A percentile compares a stretch with the other conserved stretches of the same genome.
These are phyloP conservation scores for Termitomyces sp. DNA, from an alignment of 768 basidiomycete genomes.

Conservation along the genomic window DNA sequence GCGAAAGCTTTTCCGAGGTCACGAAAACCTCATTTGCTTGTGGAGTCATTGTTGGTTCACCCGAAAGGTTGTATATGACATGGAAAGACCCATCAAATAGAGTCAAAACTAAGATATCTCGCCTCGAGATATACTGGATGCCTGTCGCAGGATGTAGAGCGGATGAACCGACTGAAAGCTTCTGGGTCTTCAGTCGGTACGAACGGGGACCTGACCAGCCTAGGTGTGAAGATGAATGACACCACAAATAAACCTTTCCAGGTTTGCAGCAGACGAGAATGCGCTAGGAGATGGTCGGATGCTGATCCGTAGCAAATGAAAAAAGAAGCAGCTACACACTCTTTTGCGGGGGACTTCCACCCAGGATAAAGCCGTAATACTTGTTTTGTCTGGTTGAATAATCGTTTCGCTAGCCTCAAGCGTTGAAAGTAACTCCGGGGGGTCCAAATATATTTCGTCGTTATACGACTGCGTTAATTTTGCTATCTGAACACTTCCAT, in stretches of 20 bases:
- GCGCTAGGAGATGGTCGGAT: constrained; percentile 27
- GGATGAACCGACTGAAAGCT: constrained; percentile 52
- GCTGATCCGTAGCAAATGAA: neutral
- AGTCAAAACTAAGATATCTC: constrained; percentile 51
- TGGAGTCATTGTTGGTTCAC: constrained; percentile 36
- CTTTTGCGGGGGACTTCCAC: constrained; percentile 29
- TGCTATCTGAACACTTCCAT: constrained; percentile 54
- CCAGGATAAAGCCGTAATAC: constrained; percentile 55
- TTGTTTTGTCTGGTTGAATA: constrained; percentile 32
- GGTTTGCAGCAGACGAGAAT: constrained; percentile 56
- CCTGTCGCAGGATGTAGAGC: constrained; percentile 56
- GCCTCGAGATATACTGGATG: constrained; percentile 40
- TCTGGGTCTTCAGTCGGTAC: constrained; percentile 40
- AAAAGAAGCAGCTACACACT: constrained; percentile 24
- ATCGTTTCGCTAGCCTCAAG: constrained; percentile 25
- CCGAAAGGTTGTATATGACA: constrained; percentile 45
- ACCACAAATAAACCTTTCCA: constrained; percentile 57
- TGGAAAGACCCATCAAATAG: constrained; percentile 71
- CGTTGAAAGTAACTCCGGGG: constrained; percentile 9
- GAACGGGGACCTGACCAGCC: constrained; percentile 46
- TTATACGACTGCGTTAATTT: constrained; percentile 38
- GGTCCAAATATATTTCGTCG: neutral
- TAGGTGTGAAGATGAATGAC: constrained; percentile 20
- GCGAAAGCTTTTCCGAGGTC: constrained; percentile 40
- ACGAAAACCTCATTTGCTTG: constrained; percentile 17